phyloP scores from a whole-genome alignment of 331 rosid genomes.

The Malus hybrid region DNA sequence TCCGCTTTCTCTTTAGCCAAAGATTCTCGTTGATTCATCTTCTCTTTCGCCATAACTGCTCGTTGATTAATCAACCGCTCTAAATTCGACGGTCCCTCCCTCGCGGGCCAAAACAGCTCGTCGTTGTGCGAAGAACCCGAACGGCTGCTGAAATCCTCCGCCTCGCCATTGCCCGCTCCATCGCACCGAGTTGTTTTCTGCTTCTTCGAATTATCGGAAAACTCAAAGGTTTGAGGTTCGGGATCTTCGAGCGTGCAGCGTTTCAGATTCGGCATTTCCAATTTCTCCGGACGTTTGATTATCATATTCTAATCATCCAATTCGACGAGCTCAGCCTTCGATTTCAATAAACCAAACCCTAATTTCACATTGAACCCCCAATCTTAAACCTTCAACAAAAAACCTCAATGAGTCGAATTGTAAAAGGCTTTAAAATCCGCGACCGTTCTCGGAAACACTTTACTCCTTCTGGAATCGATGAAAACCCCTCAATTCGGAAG shows the following conservation, averaged over 20 bases:
- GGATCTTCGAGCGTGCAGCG: slow-evolving; percentile 64
- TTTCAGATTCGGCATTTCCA: slow-evolving; percentile 79
- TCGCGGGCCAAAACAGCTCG: slow-evolving; percentile 39
- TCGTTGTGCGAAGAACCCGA: slow-evolving; percentile 54
- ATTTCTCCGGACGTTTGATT: slow-evolving; percentile 57
- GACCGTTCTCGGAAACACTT: background rate
- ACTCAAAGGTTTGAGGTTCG: slow-evolving; percentile 32
- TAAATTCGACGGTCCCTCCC: slow-evolving; percentile 45
- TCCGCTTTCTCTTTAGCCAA: too few species aligned
- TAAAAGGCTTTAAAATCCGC: background rate
- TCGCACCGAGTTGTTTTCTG: slow-evolving; percentile 31
- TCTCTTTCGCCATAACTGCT: background rate
- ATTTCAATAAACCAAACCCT: slow-evolving; percentile 43
- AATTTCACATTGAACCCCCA: slow-evolving; percentile 32
- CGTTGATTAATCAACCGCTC: slow-evolving; percentile 18
- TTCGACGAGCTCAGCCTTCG: background rate
- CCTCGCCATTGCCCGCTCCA: slow-evolving; percentile 36
- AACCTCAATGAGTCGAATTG: slow-evolving; percentile 2
- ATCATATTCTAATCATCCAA: slow-evolving; percentile 49
- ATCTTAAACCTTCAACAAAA: slow-evolving; percentile 7
- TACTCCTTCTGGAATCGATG: background rate
- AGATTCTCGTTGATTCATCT: too few species aligned
- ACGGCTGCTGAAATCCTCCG: slow-evolving; percentile 50
- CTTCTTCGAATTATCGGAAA: slow-evolving; percentile 46
- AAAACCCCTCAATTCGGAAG: slow-evolving; percentile 22